Percentiles rank a stretch among this genome's conserved stretches.
phyloP scores from a whole-genome alignment of 805 yeast genomes.

The Metschnikowia sp. region DNA sequence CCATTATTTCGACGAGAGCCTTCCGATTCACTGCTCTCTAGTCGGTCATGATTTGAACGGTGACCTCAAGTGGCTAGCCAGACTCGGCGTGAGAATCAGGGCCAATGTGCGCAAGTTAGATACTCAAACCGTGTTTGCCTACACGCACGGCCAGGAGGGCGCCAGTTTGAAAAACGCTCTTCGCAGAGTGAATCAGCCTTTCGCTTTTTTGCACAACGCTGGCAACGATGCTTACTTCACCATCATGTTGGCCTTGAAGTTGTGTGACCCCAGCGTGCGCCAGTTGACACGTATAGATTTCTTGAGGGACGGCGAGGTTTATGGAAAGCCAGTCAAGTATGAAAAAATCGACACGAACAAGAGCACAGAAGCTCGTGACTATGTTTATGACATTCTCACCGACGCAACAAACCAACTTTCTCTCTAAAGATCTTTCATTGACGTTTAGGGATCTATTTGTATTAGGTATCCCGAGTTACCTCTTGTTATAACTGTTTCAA shows the following conservation, averaged over 20 bases:
- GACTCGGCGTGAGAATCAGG: conserved; percentile 7
- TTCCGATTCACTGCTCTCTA: conserved; percentile 13
- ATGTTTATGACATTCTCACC: not conserved
- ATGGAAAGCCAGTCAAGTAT: not conserved
- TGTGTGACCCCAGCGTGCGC: conserved; percentile 22
- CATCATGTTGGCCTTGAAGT: conserved; percentile 22
- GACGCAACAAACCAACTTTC: not conserved
- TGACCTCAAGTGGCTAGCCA: conserved; percentile 15
- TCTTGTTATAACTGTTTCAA: too few species aligned
- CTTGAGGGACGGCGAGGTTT: not conserved
- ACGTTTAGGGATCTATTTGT: too few species aligned
- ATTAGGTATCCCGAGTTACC: too few species aligned
- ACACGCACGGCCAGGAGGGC: conserved; percentile 17
- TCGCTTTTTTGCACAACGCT: conserved; percentile 25
- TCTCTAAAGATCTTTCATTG: too few species aligned
- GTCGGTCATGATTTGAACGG: conserved; percentile 19
- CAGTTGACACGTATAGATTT: conserved; percentile 1
- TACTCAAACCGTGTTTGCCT: conserved; percentile 15
- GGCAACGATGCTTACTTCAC: conserved; percentile 30
- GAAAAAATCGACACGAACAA: conserved; percentile 1
- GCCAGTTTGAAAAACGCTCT: conserved; percentile 21
- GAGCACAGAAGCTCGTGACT: not conserved
- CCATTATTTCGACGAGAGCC: conserved; percentile 14
- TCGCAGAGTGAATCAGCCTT: conserved; percentile 19
- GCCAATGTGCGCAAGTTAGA: conserved; percentile 14